Conservation (phyloP, 345 rosid species). For the Orychophragmus violaceus region DNA sequence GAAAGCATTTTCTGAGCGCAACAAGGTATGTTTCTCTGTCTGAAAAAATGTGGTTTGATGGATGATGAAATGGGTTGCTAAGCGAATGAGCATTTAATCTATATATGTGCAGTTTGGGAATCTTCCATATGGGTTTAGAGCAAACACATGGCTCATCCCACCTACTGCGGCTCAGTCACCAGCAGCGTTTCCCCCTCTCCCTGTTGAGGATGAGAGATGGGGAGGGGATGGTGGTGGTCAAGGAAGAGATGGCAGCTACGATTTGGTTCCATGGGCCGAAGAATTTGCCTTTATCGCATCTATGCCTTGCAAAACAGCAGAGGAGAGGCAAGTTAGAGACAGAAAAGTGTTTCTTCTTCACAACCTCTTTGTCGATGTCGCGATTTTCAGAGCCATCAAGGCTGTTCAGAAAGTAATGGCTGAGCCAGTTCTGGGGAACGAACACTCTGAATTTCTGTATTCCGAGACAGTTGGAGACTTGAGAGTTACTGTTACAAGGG, state of each 20-base stretch:
- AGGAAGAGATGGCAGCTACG: constrained; percentile 72
- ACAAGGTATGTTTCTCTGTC: constrained; percentile 55
- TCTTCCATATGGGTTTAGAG: constrained; percentile 96
- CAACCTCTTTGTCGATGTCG: constrained; percentile 83
- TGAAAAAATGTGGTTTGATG: background rate
- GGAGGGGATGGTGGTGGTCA: constrained; percentile 95
- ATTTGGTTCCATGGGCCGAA: constrained; percentile 77
- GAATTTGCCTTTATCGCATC: constrained; percentile 70
- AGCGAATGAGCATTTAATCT: background rate
- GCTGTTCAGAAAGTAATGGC: constrained; percentile 56
- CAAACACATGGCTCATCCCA: constrained; percentile 95
- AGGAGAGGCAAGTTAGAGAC: constrained; percentile 92
- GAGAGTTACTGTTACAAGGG: constrained; percentile 52
- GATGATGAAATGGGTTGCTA: background rate
- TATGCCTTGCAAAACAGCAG: constrained; percentile 87
- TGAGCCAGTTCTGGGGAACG: constrained; percentile 32
- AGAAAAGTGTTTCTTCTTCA: constrained; percentile 96
- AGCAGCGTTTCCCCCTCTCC: constrained; percentile 63
- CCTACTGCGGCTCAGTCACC: constrained; percentile 73
- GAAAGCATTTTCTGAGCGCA: constrained; percentile 85
- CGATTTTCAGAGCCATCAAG: constrained; percentile 76
- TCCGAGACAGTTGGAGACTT: constrained; percentile 72
- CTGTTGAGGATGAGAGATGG: constrained; percentile 86
- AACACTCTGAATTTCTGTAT: constrained; percentile 34
- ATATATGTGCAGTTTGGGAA: constrained; percentile 71